Conservation (phyloP, 176 grass and related monocot genomes). For the Bromus sterilis region DNA sequence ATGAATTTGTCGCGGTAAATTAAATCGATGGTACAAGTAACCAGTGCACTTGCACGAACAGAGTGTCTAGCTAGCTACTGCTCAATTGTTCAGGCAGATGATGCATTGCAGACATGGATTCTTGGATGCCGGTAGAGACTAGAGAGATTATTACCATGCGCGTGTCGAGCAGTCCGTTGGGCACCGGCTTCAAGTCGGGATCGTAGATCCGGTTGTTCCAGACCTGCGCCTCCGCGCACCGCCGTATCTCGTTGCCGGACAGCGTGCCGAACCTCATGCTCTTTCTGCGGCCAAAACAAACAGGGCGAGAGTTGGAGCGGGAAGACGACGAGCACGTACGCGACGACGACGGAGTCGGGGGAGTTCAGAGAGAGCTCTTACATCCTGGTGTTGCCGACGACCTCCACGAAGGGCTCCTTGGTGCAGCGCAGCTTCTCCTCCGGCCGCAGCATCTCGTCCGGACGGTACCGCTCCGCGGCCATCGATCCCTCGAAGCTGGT, state of each 20-base stretch:
- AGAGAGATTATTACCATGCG: conserved; percentile 85
- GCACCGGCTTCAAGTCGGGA: conserved; percentile 9
- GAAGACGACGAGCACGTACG: background rate
- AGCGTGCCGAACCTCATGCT: conserved; percentile 72
- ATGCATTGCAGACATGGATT: background rate
- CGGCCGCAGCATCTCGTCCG: conserved; percentile 23
- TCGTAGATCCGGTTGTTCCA: conserved; percentile 68
- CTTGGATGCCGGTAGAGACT: too few relatives aligned
- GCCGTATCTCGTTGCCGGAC: conserved; percentile 63
- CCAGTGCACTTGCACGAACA: background rate
- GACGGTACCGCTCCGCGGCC: background rate
- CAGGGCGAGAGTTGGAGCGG: background rate
- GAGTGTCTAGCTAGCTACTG: background rate
- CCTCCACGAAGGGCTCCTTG: conserved; percentile 88
- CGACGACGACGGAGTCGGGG: background rate
- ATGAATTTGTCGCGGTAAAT: conserved; percentile 12
- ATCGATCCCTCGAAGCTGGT: too few relatives aligned
- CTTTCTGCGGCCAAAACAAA: conserved; percentile 52
- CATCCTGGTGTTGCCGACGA: conserved; percentile 54
- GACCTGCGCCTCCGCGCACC: conserved; percentile 59
- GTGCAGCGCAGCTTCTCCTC: conserved; percentile 85
- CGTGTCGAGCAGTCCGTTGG: conserved; percentile 63
- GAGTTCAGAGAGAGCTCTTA: conserved; percentile 14
- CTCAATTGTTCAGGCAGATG: background rate
- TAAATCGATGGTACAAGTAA: background rate